Conservation (phyloP, 2,329 filamentous ascomycete species). For the Epichloe brachyelytri region DNA sequence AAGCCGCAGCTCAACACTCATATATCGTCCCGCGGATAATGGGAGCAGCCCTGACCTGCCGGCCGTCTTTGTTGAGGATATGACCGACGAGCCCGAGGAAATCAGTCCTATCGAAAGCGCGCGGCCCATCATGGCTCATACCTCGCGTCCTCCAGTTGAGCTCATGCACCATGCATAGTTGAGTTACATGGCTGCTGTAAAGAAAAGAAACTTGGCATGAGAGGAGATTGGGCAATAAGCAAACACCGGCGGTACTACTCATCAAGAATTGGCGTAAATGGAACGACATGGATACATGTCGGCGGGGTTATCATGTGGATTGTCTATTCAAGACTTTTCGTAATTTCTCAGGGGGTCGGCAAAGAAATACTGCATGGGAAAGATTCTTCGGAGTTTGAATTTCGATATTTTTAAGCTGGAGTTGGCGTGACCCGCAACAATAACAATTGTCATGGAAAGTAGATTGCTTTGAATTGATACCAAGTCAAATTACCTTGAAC, state of each 20-base stretch:
- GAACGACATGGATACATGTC: not conserved
- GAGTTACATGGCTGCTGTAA: not conserved
- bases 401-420: not conserved
- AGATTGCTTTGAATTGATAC: not conserved
- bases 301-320: not conserved
- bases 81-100: constrained; percentile 42
- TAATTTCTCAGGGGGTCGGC: too few species aligned
- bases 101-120: constrained; percentile 28
- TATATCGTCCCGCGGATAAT: constrained; percentile 49
- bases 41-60: constrained; percentile 44
- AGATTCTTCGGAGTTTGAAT: not conserved
- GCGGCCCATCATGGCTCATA: constrained; percentile 45
- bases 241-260: not conserved
- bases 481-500: not conserved
- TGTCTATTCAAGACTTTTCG: not conserved
- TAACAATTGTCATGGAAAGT: not conserved
- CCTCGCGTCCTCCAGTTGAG: constrained; percentile 50
- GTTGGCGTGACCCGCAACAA: not conserved
- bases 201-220: not conserved
- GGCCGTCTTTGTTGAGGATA: constrained; percentile 54
- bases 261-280: not conserved
- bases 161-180: constrained; percentile 37
- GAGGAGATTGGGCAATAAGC: not conserved
- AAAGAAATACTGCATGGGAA: not conserved
- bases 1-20: constrained; percentile 51